Percentiles rank a stretch among this genome's conserved stretches.
These are phyloP conservation scores for Acrodontium crateriforme DNA, from an alignment of 2,329 filamentous ascomycete species.

Conservation along the genomic window DNA sequence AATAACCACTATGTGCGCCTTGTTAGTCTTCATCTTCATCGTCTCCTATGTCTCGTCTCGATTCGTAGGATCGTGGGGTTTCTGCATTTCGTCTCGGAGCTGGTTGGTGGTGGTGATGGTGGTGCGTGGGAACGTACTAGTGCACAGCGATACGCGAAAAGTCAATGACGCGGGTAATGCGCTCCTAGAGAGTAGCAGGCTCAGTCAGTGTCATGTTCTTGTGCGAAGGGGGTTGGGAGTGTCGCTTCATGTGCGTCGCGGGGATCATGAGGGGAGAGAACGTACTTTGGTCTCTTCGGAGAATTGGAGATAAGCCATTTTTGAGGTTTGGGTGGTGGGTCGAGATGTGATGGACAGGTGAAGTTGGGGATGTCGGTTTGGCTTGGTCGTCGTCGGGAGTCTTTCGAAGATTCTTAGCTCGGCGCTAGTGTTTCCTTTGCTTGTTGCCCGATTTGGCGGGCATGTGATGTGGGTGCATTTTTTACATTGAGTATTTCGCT, in stretches of 20 bases:
- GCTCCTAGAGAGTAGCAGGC: conserved; percentile 57
- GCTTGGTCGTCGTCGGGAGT: no score
- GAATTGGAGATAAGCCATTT: conserved; percentile 40
- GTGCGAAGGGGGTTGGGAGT: conserved; percentile 2
- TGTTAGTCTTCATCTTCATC: conserved; percentile 15
- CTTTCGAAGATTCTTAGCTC: no score
- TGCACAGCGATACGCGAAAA: conserved; percentile 86
- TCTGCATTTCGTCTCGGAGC: not conserved
- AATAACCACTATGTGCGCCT: conserved; percentile 59
- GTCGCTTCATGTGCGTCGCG: not conserved
- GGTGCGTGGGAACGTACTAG: conserved; percentile 53
- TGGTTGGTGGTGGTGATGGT: conserved; percentile 20
- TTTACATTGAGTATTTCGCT: no score
- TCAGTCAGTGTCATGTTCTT: conserved; percentile 13
- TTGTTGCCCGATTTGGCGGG: no score
- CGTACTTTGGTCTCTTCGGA: conserved; percentile 94
- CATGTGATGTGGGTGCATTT: no score
- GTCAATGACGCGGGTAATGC: conserved; percentile 93
- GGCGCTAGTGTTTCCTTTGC: no score
- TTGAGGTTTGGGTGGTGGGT: not conserved
- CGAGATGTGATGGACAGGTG: not conserved
- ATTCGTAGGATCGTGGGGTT: conserved; percentile 6
- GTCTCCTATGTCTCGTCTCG: no score
- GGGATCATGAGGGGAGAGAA: not conserved
- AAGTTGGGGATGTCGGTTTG: no score